These are phyloP conservation scores for Pythium coloratum DNA, from an alignment of 352 stramenopile species.

Conservation along the genomic window DNA sequence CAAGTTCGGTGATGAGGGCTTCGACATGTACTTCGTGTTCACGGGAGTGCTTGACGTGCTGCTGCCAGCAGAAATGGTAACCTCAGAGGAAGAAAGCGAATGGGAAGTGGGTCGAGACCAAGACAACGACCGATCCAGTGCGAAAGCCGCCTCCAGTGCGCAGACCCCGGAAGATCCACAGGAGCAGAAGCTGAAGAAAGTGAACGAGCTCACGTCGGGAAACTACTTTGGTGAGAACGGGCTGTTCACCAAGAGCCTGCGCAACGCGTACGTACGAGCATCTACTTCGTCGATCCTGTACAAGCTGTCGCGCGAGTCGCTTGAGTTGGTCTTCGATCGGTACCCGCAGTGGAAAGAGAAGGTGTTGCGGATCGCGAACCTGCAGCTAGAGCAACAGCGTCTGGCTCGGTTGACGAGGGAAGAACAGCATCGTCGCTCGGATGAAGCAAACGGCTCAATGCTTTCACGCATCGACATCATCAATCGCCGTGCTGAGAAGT, in stretches of 20 bases:
- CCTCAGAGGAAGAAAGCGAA: slow-evolving; percentile 7
- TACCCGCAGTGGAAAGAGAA: slow-evolving; percentile 48
- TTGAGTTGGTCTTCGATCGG: slow-evolving; percentile 48
- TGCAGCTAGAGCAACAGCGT: slow-evolving; percentile 38
- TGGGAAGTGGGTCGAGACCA: not conserved
- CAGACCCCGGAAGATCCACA: slow-evolving; percentile 12
- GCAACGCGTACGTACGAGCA: slow-evolving; percentile 41
- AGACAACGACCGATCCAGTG: slow-evolving; percentile 2
- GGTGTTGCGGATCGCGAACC: slow-evolving; percentile 40
- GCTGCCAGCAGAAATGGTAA: slow-evolving; percentile 21
- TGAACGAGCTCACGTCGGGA: slow-evolving; percentile 39
- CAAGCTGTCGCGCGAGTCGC: slow-evolving; percentile 39
- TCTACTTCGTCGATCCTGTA: slow-evolving; percentile 55
- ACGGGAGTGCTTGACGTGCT: slow-evolving; percentile 44
- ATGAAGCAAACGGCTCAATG: slow-evolving; percentile 24
- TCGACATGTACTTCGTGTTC: slow-evolving; percentile 68
- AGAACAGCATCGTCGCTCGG: slow-evolving; percentile 23
- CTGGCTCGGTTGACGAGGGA: slow-evolving; percentile 23
- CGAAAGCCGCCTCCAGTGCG: not conserved
- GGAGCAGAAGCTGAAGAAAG: slow-evolving; percentile 24
- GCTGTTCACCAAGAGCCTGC: slow-evolving; percentile 37
- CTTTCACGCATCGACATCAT: slow-evolving; percentile 29
- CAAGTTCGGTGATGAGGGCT: slow-evolving; percentile 43
- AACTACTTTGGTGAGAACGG: slow-evolving; percentile 47
- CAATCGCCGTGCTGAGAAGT: slow-evolving; percentile 28